These are phyloP conservation scores for Salix viminalis DNA, from an alignment of 345 rosid species.

Conservation along the genomic window DNA sequence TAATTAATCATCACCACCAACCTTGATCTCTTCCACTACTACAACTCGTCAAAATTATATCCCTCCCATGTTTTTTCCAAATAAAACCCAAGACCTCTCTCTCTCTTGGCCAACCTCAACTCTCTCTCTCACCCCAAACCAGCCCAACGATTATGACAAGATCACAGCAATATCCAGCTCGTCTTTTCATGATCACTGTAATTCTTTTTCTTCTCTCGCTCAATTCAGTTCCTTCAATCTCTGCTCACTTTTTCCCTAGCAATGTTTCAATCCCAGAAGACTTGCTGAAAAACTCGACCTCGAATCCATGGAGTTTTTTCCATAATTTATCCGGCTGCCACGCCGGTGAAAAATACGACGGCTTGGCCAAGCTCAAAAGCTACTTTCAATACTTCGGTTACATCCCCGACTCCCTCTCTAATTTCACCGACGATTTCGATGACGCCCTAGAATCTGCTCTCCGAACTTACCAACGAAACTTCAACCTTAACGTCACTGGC, in stretches of 20 bases:
- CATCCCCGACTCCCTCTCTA: conserved; percentile 31
- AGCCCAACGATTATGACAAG: neutral
- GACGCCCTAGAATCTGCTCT: conserved; percentile 53
- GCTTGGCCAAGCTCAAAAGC: conserved; percentile 60
- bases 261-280: conserved; percentile 5
- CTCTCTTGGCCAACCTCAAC: neutral
- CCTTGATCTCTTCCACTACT: neutral
- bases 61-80: neutral
- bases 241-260: conserved; percentile 20
- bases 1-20: neutral
- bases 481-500: conserved; percentile 68
- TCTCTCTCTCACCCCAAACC: neutral
- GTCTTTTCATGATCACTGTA: neutral
- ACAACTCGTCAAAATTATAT: neutral
- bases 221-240: neutral
- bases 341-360: conserved; percentile 50
- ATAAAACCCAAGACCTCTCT: neutral
- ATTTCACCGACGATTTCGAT: conserved; percentile 72
- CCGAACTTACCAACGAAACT: conserved; percentile 66
- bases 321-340: conserved; percentile 55
- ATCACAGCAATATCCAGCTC: neutral
- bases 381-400: conserved; percentile 81
- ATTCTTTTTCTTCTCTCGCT: neutral
- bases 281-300: conserved; percentile 10
- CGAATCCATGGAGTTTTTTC: conserved; percentile 62